Base-by-base conservation (phyloP, 371 early-diverging fungal genomes). In the Mucor piriformis region DNA sequence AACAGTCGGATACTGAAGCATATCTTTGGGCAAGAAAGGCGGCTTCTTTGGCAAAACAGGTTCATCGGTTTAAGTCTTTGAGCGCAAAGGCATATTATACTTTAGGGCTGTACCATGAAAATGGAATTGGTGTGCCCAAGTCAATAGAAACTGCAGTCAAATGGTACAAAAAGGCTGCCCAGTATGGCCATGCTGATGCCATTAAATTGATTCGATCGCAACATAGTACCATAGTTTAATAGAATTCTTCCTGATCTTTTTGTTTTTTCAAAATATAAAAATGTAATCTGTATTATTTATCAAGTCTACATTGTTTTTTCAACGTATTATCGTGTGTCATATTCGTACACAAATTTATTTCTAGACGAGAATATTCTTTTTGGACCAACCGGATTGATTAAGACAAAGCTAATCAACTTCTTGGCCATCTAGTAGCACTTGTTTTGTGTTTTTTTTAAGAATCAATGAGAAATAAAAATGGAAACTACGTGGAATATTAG, bases 41-140 rank as follows among this genome's bases (percentile, higher is more conserved):
- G 69, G 83, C 62, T 16, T 23, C 43, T 20, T 85, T 92, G 5
- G 89, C 63, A 0, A 58, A 47, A 33, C 7, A 33, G 8, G 23
- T 54, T 7, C 52, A 59, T 12, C 23, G 46, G 11, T 33, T 92
- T 1, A 92, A 90, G 44, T 81, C 84, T 61, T 80, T 88, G 2
- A 73, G 84, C 21, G 83, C 89, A 18, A 88, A 89, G 58, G 91
- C 92, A n/a, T 90, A 90, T 66, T 93, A 87, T 52, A 90, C 92
- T 1, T 79, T 94, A 4, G 94, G 92, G 10, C 86, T 92, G 54
- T 90, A 87, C 69, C 77, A 83, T 48, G 91, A 93, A 71, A 74
- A 79, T 42, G 90, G 90, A 7, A 89, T 92, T 58, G 92, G 92
- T 0, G 73, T 77, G 24, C 72, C 70, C 13, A 54, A 33, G 29